Evolutionary conservation across 345 rosid genomes (phyloP).

Genomic region (Brassica carinata): DNA sequence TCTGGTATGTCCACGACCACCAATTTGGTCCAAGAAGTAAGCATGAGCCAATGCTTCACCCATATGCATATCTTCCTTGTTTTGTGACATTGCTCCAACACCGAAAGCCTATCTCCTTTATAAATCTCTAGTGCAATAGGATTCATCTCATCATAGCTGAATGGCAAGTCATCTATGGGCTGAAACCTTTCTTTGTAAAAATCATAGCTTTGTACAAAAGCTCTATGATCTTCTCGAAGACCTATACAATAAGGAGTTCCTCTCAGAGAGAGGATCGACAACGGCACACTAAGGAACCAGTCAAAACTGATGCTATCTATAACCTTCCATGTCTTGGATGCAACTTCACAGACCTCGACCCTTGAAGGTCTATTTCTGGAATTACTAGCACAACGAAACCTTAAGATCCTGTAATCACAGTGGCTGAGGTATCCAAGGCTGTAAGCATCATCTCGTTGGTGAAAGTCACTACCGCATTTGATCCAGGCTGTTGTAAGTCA

Average conservation of each 20-base stretch:
- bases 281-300: not conserved
- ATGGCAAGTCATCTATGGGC: not conserved
- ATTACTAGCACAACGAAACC: not conserved
- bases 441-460: not conserved
- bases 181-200: not conserved
- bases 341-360: not conserved
- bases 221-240: not conserved
- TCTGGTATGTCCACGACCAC: not conserved
- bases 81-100: slow-evolving; percentile 1
- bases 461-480: not conserved
- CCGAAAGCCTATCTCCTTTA: slow-evolving; percentile 5
- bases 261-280: not conserved
- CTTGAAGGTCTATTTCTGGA: not conserved
- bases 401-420: not conserved
- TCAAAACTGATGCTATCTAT: not conserved
- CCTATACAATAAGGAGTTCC: not conserved
- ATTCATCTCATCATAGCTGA: not conserved
- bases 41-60: not conserved
- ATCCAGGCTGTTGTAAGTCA: too few species aligned
- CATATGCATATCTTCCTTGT: slow-evolving; percentile 11
- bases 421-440: not conserved
- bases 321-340: not conserved
- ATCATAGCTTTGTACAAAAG: not conserved
- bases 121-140: not conserved
- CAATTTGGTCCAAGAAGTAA: not conserved